Conservation (phyloP, 805 yeast species). For the Brettanomyces bruxellensis region DNA sequence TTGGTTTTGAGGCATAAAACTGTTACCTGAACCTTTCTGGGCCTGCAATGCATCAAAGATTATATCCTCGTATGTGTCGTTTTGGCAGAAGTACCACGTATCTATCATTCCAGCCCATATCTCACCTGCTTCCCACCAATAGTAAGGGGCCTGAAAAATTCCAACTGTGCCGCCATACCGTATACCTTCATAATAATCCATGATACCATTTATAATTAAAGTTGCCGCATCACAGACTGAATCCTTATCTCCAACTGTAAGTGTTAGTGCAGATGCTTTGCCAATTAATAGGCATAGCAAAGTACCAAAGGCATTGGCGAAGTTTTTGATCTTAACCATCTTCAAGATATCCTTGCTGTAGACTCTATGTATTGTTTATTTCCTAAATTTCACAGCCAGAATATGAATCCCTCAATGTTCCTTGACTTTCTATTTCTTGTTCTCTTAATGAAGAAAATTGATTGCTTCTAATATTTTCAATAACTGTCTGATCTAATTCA, state of each 20-base stretch:
- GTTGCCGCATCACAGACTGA: constrained; percentile 42
- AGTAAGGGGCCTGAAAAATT: constrained; percentile 64
- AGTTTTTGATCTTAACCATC: too few species aligned
- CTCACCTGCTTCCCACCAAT: constrained; percentile 93
- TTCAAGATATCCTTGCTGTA: too few species aligned
- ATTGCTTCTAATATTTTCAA: too few species aligned
- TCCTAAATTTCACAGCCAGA: too few species aligned
- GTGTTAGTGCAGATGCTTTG: constrained; percentile 7
- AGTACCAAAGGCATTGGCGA: neutral
- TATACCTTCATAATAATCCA: constrained; percentile 73
- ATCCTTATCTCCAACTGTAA: constrained; percentile 14
- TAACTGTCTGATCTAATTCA: too few species aligned
- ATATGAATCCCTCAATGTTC: too few species aligned
- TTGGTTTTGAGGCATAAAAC: constrained; percentile 76
- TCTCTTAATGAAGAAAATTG: too few species aligned
- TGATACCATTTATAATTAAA: constrained; percentile 56
- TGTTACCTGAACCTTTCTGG: constrained; percentile 56
- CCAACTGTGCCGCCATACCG: constrained; percentile 64
- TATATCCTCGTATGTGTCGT: constrained; percentile 50
- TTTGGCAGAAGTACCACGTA: constrained; percentile 60
- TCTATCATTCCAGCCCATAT: constrained; percentile 65
- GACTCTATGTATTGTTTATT: too few species aligned
- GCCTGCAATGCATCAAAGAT: constrained; percentile 52
- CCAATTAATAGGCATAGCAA: neutral
- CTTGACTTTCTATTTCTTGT: too few species aligned